Base-by-base conservation (phyloP, 2,329 filamentous ascomycete species). In the Sclerotinia trifoliorum region DNA sequence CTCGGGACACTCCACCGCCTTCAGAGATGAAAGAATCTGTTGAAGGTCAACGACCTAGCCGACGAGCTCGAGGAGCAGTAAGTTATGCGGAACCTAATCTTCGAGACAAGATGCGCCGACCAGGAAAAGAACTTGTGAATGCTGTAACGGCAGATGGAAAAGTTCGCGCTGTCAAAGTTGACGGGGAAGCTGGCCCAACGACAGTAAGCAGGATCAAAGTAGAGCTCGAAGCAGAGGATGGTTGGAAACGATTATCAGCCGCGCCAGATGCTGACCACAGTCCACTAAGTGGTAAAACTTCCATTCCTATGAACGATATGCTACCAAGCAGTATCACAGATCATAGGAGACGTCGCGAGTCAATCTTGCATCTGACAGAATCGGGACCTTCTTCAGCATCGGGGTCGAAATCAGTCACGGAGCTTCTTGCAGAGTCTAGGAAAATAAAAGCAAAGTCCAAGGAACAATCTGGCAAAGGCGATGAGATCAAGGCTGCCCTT, bases 21-120 rank as follows among this genome's bases (percentile, higher is more conserved):
- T 78, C 80, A 21, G 84, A 88, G 71, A 83, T 89, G 48, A 85
- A 83, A 10, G 80, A 79, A 10, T 82, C 78, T 48, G 83, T 84
- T 62, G 85, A 90, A 73, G 84, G 84, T 39, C 83, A 85, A 39
- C 84, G 92, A 56, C 85, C 86, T 29, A 90, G 88, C 73, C 83
- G 92, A 72, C 85, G 92, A 71, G 86, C 87, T 60, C 84, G 90
- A 74, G 81, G 86, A 15, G 83, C 88, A 62, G 85, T 95, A 70
- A 94, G 90, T 80, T 95, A 95, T 77, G 90, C 91, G 15, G 91
- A 94, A 77, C 92, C 92, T 1, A 94, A 91, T 74, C 81, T 95
- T 54, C 85, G 90, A 70, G 90, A 89, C 76, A 95, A 95, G 80
- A 94, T 95, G 91, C 86, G 92, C 69, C 85, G 92, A 69, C 91